Percentiles rank a stretch among this genome's conserved stretches.
These are phyloP conservation scores for Penicillium psychrosexuale DNA, from an alignment of 2,329 filamentous ascomycete species.

Conservation along the genomic window DNA sequence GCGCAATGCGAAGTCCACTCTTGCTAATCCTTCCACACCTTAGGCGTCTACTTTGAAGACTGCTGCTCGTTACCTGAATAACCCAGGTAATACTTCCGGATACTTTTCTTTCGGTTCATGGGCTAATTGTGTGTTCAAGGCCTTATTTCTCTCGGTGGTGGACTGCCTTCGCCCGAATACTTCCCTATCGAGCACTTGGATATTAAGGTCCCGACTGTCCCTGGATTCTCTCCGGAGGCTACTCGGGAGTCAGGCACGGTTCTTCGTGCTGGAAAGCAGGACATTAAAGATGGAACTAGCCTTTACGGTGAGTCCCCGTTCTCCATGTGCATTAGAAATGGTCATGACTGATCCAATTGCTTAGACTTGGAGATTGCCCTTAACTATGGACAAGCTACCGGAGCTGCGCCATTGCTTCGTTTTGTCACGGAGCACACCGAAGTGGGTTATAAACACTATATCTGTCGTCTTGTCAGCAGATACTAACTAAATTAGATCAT, in stretches of 20 bases:
- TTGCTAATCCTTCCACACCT: constrained; percentile 17
- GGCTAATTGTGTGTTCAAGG: constrained; percentile 35
- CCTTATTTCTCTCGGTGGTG: constrained; percentile 87
- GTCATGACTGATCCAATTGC: constrained; percentile 10
- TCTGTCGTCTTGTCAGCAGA: not conserved
- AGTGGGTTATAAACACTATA: constrained; percentile 29
- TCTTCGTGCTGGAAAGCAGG: constrained; percentile 76
- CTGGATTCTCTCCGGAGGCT: constrained; percentile 68
- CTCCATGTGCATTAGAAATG: not conserved
- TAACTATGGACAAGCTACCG: constrained; percentile 88
- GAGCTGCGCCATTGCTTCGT: constrained; percentile 80
- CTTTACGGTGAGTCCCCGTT: constrained; percentile 42
- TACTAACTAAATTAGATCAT: constrained; percentile 55
- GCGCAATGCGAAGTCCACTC: not conserved
- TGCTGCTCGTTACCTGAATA: constrained; percentile 75
- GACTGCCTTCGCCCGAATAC: constrained; percentile 81
- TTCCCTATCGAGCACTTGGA: constrained; percentile 84
- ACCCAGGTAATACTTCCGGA: constrained; percentile 52
- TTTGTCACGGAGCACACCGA: constrained; percentile 96
- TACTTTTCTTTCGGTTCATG: not conserved
- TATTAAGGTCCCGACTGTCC: constrained; percentile 67
- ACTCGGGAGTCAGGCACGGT: constrained; percentile 59
- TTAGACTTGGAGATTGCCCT: constrained; percentile 79
- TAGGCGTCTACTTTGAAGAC: constrained; percentile 73
- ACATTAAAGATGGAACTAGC: constrained; percentile 63